Percentiles rank a stretch among this genome's conserved stretches.
phyloP scores from a whole-genome alignment of 768 basidiomycete genomes.

The Leccinum subtestaceum region DNA sequence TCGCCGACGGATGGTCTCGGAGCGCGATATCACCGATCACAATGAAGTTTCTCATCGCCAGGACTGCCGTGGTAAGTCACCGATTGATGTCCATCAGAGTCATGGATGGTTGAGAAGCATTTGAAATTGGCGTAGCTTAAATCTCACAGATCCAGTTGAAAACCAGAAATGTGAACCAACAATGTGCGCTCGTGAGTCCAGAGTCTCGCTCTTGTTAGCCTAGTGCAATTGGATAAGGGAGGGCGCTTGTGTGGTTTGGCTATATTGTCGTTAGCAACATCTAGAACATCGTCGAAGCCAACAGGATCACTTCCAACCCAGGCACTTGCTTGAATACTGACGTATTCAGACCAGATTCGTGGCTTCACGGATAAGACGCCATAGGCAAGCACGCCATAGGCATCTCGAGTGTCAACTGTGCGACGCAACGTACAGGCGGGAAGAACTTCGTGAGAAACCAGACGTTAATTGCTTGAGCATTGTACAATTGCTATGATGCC shows the following conservation, averaged over 20 bases:
- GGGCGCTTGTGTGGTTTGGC: constrained; percentile 6
- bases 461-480: constrained; percentile 64
- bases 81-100: background rate
- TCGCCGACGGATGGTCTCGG: background rate
- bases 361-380: constrained; percentile 79
- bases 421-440: constrained; percentile 93
- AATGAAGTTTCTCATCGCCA: background rate
- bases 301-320: constrained; percentile 94
- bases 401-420: constrained; percentile 95
- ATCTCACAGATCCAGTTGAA: constrained; percentile 84
- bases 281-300: constrained; percentile 91
- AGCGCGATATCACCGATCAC: background rate
- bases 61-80: background rate
- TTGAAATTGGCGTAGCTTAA: constrained; percentile 65
- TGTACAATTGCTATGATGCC: constrained; percentile 93
- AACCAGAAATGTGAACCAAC: constrained; percentile 48
- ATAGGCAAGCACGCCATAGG: constrained; percentile 54
- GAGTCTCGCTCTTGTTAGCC: constrained; percentile 83
- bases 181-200: background rate
- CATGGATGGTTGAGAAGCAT: constrained; percentile 31
- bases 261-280: constrained; percentile 97
- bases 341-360: constrained; percentile 93
- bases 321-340: constrained; percentile 93
- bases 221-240: background rate
- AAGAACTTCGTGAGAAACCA: constrained; percentile 75